These are phyloP conservation scores for Eutrema heterophyllum DNA, from an alignment of 345 rosid species.

Conservation along the genomic window DNA sequence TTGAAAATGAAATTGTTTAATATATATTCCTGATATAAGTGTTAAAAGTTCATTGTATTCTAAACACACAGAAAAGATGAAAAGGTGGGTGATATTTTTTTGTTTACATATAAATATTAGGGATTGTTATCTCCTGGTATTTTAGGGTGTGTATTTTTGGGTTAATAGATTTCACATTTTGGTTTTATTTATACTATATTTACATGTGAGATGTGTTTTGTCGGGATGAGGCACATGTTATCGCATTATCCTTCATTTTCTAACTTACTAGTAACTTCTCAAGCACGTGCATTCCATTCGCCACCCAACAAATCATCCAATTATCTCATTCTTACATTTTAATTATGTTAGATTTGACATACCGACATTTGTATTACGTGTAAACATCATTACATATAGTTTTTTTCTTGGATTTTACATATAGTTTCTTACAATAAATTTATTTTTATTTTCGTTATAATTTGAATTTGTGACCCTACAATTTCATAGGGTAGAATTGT, in stretches of 20 bases:
- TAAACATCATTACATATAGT: not conserved
- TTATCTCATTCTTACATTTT: not conserved
- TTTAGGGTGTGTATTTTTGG: not conserved
- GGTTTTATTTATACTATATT: not conserved
- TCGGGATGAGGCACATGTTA: conserved; percentile 37
- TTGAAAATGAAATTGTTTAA: not conserved
- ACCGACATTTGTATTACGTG: conserved; percentile 1
- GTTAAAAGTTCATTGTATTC: not conserved
- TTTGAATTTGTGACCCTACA: not conserved
- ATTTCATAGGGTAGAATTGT: not conserved
- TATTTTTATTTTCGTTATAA: not conserved
- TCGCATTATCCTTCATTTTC: conserved; percentile 32
- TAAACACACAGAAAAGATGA: not conserved
- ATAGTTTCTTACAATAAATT: not conserved
- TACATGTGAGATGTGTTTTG: conserved; percentile 32
- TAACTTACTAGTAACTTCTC: conserved; percentile 30
- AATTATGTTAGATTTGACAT: conserved; percentile 16
- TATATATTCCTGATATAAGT: conserved; percentile 9
- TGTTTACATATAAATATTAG: not conserved
- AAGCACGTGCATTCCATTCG: conserved; percentile 37
- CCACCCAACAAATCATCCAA: conserved; percentile 23
- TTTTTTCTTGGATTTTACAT: not conserved
- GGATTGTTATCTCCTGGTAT: not conserved
- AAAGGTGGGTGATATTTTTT: not conserved
- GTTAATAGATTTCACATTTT: not conserved